phyloP scores from a whole-genome alignment of 108 stramenopile genomes.

The Pseudonitzschia pungens region DNA sequence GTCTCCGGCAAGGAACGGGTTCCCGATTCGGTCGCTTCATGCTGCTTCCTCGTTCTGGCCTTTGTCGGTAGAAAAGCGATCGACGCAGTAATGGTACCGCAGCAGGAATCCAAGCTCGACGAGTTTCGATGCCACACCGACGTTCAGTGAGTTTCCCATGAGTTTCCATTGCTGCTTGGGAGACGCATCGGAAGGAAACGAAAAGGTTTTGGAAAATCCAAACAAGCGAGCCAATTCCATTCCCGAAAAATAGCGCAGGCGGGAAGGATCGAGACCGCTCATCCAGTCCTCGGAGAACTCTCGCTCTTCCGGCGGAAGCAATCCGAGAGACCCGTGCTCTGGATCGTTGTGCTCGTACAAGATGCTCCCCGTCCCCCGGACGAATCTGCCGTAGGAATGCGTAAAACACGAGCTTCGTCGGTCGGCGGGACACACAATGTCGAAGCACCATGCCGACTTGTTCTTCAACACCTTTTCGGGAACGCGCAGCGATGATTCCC shows the following conservation, averaged over 20 bases:
- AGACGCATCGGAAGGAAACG: constrained; percentile 52
- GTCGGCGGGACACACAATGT: constrained; percentile 61
- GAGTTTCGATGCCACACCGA: constrained; percentile 61
- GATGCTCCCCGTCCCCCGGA: constrained; percentile 85
- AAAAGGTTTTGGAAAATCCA: constrained; percentile 60
- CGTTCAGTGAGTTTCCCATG: constrained; percentile 83
- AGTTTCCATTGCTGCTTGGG: constrained; percentile 84
- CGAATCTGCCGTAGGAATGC: constrained; percentile 78
- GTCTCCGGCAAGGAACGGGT: too few relatives aligned
- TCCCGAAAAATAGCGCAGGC: constrained; percentile 80
- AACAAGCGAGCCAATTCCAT: constrained; percentile 76
- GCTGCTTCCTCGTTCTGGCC: too few relatives aligned
- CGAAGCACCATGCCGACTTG: constrained; percentile 86
- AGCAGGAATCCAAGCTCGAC: constrained; percentile 52
- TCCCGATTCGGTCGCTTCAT: too few relatives aligned
- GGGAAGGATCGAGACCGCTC: constrained; percentile 44
- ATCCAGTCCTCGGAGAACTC: constrained; percentile 56
- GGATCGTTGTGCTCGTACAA: constrained; percentile 44
- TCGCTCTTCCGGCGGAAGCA: constrained; percentile 56
- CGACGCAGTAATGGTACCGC: not conserved
- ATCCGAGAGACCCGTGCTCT: constrained; percentile 24
- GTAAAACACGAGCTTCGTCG: constrained; percentile 76
- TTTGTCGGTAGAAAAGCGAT: not conserved
- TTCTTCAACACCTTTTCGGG: constrained; percentile 54
- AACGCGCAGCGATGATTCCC: constrained; percentile 36